Evolutionary conservation across 768 basidiomycete genomes (phyloP).

Genomic region (Cystobasidium tubakii): DNA sequence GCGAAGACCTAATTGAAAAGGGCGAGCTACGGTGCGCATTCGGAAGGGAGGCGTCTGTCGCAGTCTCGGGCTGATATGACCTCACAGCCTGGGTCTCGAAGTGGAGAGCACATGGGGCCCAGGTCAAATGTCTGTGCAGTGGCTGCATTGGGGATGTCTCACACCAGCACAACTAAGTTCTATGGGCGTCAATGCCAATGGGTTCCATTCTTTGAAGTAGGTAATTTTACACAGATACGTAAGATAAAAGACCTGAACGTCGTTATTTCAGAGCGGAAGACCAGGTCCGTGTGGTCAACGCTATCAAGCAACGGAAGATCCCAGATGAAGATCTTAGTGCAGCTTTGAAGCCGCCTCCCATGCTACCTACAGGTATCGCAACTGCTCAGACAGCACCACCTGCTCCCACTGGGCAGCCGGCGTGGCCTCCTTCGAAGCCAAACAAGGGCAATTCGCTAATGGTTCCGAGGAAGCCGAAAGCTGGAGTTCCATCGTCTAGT

Average conservation of each 20-base stretch:
- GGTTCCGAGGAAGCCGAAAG: not conserved
- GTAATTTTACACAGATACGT: too few species aligned
- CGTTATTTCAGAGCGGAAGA: slow-evolving; percentile 5
- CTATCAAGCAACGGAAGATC: slow-evolving; percentile 21
- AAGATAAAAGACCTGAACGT: too few species aligned
- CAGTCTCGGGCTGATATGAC: not conserved
- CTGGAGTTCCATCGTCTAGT: not conserved
- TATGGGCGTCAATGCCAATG: not conserved
- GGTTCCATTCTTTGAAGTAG: slow-evolving; percentile 10
- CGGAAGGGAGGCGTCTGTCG: not conserved
- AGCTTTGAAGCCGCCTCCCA: not conserved
- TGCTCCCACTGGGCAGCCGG: not conserved
- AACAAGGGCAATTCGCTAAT: slow-evolving; percentile 3
- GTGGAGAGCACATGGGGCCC: not conserved
- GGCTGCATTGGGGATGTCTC: not conserved
- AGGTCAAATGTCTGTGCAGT: not conserved
- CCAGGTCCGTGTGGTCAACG: slow-evolving; percentile 1
- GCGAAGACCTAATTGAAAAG: slow-evolving; percentile 9
- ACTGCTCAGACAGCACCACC: not conserved
- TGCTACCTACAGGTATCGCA: not conserved
- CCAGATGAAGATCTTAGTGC: slow-evolving; percentile 19
- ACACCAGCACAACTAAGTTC: not conserved
- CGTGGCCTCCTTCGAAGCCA: not conserved
- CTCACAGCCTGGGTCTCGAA: not conserved
- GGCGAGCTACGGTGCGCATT: not conserved